Percentiles rank a stretch among this genome's conserved stretches.
Conservation (phyloP, 192 early-diverging fungal species). For the Backusella circina region DNA sequence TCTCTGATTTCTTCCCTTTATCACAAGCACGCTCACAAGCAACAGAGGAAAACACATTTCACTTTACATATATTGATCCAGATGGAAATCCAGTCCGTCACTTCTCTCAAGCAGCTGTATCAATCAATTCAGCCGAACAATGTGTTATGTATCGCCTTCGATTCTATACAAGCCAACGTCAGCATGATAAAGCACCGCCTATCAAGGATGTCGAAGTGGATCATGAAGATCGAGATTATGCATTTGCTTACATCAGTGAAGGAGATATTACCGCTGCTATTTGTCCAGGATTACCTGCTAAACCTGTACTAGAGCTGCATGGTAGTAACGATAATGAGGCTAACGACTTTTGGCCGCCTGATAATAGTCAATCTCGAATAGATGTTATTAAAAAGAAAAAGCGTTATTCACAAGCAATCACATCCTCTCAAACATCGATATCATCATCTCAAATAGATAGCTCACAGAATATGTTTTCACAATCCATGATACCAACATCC, state of each 20-base stretch:
- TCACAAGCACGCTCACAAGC: neutral
- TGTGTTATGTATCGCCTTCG: neutral
- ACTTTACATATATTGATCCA: slow-evolving; percentile 22
- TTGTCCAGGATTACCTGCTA: slow-evolving; percentile 2
- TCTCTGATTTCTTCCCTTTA: neutral
- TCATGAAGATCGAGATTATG: neutral
- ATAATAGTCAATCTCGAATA: neutral
- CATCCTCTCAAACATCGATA: neutral
- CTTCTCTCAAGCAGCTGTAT: neutral
- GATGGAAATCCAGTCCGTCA: neutral
- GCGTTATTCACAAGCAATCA: neutral
- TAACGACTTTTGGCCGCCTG: neutral
- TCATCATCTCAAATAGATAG: neutral
- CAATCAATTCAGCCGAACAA: neutral
- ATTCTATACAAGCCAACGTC: neutral
- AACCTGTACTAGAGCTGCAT: neutral
- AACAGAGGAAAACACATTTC: neutral
- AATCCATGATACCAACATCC: neutral
- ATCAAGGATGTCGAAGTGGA: neutral
- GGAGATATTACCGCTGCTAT: neutral
- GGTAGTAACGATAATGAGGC: neutral
- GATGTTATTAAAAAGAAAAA: neutral
- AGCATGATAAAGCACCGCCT: neutral
- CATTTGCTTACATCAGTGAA: slow-evolving; percentile 6
- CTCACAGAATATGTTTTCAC: neutral